These are phyloP conservation scores for Penicillium cataractarum DNA, from an alignment of 495 filamentous ascomycete species.

Conservation along the genomic window DNA sequence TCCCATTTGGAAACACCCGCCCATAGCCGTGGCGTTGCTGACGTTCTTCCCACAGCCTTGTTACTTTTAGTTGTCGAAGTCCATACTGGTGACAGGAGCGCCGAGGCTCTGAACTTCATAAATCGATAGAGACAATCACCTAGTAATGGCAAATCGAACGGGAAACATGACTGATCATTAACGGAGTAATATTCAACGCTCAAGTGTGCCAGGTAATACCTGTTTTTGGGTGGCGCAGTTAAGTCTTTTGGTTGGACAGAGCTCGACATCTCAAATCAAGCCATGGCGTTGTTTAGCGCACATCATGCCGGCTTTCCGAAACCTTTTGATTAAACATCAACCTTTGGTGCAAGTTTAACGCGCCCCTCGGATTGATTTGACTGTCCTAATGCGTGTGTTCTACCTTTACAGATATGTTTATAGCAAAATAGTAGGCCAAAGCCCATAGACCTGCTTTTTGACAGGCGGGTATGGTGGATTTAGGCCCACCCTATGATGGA, in stretches of 20 bases:
- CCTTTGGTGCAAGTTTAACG: too few species aligned
- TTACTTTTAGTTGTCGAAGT: too few species aligned
- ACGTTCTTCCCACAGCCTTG: not conserved
- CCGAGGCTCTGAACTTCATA: too few species aligned
- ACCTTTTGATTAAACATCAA: not conserved
- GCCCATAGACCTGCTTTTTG: not conserved
- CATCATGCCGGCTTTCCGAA: constrained; percentile 3
- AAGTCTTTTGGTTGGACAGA: constrained; percentile 3
- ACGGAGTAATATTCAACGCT: too few species aligned
- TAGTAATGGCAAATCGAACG: too few species aligned
- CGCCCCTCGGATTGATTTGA: not conserved
- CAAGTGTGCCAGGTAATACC: not conserved
- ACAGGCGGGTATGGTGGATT: not conserved
- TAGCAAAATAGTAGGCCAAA: not conserved
- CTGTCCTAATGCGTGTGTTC: not conserved
- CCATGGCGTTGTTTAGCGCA: constrained; percentile 5
- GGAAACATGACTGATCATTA: too few species aligned
- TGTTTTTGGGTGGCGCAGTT: not conserved
- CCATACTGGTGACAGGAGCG: too few species aligned
- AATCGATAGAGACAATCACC: too few species aligned
- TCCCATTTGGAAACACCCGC: not conserved
- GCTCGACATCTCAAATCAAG: not conserved
- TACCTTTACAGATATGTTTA: not conserved
- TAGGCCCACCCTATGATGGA: not conserved
- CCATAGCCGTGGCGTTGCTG: not conserved